Conservation (phyloP, 352 stramenopile genomes). For the Elongisporangium undulatum region DNA sequence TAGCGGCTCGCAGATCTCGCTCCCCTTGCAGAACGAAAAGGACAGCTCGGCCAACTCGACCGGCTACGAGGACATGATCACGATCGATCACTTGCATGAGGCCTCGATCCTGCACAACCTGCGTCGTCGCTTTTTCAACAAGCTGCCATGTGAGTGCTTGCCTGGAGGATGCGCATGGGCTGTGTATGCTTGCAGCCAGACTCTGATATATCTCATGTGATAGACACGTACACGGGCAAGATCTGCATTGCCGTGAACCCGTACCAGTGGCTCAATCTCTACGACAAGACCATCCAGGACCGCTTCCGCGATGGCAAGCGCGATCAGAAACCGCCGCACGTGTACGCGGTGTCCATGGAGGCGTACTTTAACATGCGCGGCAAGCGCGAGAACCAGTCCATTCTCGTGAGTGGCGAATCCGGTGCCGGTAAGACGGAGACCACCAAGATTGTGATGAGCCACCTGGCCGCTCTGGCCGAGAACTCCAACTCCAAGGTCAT, state of each 20-base stretch:
- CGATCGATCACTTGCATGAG: slow-evolving; percentile 83
- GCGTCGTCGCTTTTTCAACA: slow-evolving; percentile 64
- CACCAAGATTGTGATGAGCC: slow-evolving; percentile 95
- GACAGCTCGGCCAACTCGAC: slow-evolving; percentile 28
- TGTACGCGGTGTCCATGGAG: slow-evolving; percentile 87
- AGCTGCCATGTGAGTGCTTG: slow-evolving; percentile 65
- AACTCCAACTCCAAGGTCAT: slow-evolving; percentile 89
- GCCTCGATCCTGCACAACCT: slow-evolving; percentile 87
- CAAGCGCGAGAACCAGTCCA: slow-evolving; percentile 88
- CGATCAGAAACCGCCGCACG: slow-evolving; percentile 73
- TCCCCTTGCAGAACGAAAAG: slow-evolving; percentile 70
- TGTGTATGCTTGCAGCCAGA: not conserved
- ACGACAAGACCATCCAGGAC: slow-evolving; percentile 67
- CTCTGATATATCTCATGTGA: slow-evolving; percentile 1
- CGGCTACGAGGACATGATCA: slow-evolving; percentile 87
- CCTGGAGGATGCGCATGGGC: not conserved
- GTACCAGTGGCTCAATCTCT: slow-evolving; percentile 85
- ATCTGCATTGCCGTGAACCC: slow-evolving; percentile 89
- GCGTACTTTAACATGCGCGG: slow-evolving; percentile 80
- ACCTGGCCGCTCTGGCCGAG: slow-evolving; percentile 84
- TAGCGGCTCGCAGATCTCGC: slow-evolving; percentile 21
- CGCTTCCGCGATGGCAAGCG: slow-evolving; percentile 69
- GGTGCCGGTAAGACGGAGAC: slow-evolving; percentile 96
- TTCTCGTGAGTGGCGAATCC: slow-evolving; percentile 94
- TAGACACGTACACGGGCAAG: slow-evolving; percentile 83